phyloP scores from a whole-genome alignment of 108 stramenopile genomes.

The Thalassiosira profunda region DNA sequence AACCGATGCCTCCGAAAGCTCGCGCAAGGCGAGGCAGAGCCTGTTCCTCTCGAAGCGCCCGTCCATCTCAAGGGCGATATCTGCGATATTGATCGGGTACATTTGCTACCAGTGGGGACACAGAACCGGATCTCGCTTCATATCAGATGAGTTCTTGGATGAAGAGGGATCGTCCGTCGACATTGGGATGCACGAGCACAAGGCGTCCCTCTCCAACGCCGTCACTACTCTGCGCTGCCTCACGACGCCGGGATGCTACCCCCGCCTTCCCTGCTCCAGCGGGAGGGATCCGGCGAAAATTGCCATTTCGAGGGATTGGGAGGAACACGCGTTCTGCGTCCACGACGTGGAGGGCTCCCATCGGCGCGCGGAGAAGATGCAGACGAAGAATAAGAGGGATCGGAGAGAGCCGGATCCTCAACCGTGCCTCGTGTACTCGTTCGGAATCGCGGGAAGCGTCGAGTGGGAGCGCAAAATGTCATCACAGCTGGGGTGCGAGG shows the following conservation, averaged over 20 bases:
- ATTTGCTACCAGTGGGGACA: no score
- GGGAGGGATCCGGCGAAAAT: slow-evolving; percentile 10
- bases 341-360: slow-evolving; percentile 1
- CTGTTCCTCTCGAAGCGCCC: no score
- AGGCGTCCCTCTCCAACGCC: slow-evolving; percentile 10
- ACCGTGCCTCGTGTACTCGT: slow-evolving; percentile 31
- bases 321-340: slow-evolving; percentile 26
- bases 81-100: no score
- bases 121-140: no score
- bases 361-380: no score
- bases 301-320: background rate
- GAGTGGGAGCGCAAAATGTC: slow-evolving; percentile 27
- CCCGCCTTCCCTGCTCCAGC: slow-evolving; percentile 5
- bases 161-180: no score
- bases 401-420: background rate
- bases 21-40: no score
- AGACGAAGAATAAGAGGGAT: background rate
- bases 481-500: slow-evolving; percentile 21
- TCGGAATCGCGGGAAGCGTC: slow-evolving; percentile 11
- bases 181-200: no score
- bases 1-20: no score
- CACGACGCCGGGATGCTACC: slow-evolving; percentile 22
- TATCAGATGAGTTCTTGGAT: no score
- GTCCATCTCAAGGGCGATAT: no score
- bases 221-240: slow-evolving; percentile 20